phyloP scores from a whole-genome alignment of 306 rosid genomes.

The Chamaecrista fasciculata region DNA sequence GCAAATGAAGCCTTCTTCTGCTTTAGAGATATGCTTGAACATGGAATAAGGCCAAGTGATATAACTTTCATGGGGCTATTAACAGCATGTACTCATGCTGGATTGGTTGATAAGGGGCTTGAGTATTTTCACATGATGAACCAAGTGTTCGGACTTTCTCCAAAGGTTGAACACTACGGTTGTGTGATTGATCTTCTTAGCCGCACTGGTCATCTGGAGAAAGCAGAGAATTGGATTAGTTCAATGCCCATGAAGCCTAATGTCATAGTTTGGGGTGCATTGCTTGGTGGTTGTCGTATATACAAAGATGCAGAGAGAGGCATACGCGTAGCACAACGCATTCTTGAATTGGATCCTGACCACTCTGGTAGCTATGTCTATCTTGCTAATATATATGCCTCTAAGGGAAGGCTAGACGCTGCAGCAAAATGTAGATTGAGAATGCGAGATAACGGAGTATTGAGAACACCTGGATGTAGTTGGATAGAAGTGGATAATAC shows the following conservation, averaged over 20 bases:
- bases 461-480: slow-evolving; percentile 12
- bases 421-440: slow-evolving; percentile 7
- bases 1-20: slow-evolving; percentile 20
- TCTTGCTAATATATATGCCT: slow-evolving; percentile 15
- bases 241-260: slow-evolving; percentile 17
- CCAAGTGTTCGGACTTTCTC: slow-evolving; percentile 15
- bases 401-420: slow-evolving; percentile 10
- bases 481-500: slow-evolving; percentile 20
- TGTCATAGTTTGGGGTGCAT: slow-evolving; percentile 15
- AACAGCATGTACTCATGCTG: slow-evolving; percentile 21
- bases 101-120: slow-evolving; percentile 7
- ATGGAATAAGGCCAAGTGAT: slow-evolving; percentile 17
- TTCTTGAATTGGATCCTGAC: slow-evolving; percentile 17
- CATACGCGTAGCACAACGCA: not conserved
- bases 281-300: slow-evolving; percentile 19
- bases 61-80: slow-evolving; percentile 16
- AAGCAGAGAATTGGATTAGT: slow-evolving; percentile 13
- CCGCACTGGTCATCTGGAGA: slow-evolving; percentile 12
- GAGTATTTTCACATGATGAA: slow-evolving; percentile 18
- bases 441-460: slow-evolving; percentile 4
- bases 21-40: slow-evolving; percentile 17
- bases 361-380: slow-evolving; percentile 21
- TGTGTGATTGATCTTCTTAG: slow-evolving; percentile 12
- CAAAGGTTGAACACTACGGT: slow-evolving; percentile 3
- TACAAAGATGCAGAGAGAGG: slow-evolving; percentile 12